Base-by-base conservation (phyloP, 2,329 filamentous ascomycete genomes). In the Emmonsiellopsis sp. region DNA sequence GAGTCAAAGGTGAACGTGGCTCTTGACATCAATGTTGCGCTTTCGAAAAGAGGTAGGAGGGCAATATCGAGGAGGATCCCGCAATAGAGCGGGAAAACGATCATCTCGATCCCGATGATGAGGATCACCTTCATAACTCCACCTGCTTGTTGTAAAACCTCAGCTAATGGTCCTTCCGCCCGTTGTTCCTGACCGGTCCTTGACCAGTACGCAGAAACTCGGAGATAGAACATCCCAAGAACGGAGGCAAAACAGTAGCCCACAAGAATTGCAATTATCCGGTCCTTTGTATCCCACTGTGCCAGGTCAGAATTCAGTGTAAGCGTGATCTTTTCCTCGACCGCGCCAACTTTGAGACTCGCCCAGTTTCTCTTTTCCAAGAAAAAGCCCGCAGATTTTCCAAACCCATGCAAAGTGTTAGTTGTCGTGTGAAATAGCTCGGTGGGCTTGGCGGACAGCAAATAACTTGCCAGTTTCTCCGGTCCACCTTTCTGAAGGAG, bases 91-190 rank as follows among this genome's bases (percentile, higher is more conserved):
- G 93, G 93, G 65, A 98, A 98, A 6, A 91, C 84, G 37, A 98
- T 84, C 93, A 98, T 98, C 73, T 98, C 93, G 62, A 98, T 98
- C 59, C 91, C 93, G 60, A 98, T 98, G 63, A 98, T 97, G 56
- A 97, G 75, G 50, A 98, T 95, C 20, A 98, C 93, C 70, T 98
- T 98, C 77, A 96, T 84, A 8, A 98, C 92, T 11, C 94, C 93
- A 42, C 93, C 94, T 47, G 93, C 93, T 76, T 98, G 94, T 58
- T 90, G 85, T 20, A 98, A 77, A 1, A 85, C 79, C 58, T 97
- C 92, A 26, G 92, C 85, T 55, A 73, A 61, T 7, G 84, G 80
- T 26, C 85, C 86, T 67, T 97, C 91, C 3, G 81, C 70, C 57
- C 75, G 76, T 54, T 80, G 79, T 4, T 76, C 76, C 50, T 77